These are phyloP conservation scores for Argentina anserina DNA, from an alignment of 306 rosid species.

Conservation along the genomic window DNA sequence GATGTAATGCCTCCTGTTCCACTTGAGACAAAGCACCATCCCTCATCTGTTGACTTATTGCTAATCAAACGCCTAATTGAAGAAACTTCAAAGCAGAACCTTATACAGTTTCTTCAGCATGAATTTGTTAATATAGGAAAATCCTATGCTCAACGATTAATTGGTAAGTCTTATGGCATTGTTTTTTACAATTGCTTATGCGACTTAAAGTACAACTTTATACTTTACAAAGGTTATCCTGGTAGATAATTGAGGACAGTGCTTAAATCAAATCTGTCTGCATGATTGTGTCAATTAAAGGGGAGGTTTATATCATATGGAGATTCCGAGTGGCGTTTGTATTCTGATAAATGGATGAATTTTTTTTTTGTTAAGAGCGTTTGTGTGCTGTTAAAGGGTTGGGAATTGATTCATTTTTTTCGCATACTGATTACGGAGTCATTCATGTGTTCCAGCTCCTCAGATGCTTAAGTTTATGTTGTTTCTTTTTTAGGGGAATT, in stretches of 20 bases:
- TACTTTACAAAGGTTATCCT: not conserved
- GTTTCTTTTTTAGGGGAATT: constrained; percentile 63
- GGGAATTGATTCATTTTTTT: too few relatives aligned
- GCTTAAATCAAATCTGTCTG: not conserved
- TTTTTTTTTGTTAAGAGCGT: too few relatives aligned
- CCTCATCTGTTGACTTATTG: constrained; percentile 86
- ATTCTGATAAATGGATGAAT: not conserved
- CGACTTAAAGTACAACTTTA: not conserved
- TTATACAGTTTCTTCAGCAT: constrained; percentile 91
- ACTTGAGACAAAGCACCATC: constrained; percentile 91
- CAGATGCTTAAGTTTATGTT: not conserved
- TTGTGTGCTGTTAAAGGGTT: not conserved
- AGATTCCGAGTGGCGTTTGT: not conserved
- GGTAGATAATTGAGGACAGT: not conserved
- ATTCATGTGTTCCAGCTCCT: not conserved
- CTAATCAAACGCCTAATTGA: constrained; percentile 81
- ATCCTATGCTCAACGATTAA: constrained; percentile 81
- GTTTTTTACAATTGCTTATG: not conserved
- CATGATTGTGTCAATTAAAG: not conserved
- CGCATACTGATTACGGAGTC: not conserved
- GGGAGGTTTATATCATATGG: not conserved
- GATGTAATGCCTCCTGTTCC: constrained; percentile 98
- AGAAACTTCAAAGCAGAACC: constrained; percentile 80
- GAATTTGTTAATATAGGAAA: constrained; percentile 86
- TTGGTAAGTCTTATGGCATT: constrained; percentile 44